phyloP scores from a whole-genome alignment of 768 basidiomycete genomes.

The Pulveroboletus sp. region DNA sequence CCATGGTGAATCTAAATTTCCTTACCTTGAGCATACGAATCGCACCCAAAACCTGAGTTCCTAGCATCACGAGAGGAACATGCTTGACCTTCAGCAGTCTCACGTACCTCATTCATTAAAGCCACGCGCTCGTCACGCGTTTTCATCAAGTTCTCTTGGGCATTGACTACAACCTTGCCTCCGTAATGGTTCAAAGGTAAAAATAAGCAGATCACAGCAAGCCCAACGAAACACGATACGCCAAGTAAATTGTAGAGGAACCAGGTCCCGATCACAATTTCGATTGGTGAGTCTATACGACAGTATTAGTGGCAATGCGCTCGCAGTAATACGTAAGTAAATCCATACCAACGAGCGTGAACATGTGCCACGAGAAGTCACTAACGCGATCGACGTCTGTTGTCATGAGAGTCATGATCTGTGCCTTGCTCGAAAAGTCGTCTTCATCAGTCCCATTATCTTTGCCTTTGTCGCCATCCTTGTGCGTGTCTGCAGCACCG shows the following conservation, averaged over 20 bases:
- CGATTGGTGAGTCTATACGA: constrained; percentile 65
- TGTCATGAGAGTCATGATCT: constrained; percentile 96
- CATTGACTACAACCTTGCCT: constrained; percentile 69
- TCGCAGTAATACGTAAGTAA: background rate
- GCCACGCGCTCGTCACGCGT: constrained; percentile 85
- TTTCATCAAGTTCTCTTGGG: constrained; percentile 88
- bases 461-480: constrained; percentile 16
- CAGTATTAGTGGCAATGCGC: background rate
- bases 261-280: constrained; percentile 66
- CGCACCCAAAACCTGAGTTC: constrained; percentile 62
- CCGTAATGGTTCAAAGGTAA: constrained; percentile 81
- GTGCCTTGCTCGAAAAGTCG: constrained; percentile 61
- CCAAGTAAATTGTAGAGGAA: constrained; percentile 80
- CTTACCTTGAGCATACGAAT: constrained; percentile 83
- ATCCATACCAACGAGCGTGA: constrained; percentile 61
- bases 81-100: background rate
- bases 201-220: constrained; percentile 68
- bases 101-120: constrained; percentile 77
- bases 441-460: constrained; percentile 36
- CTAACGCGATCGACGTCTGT: constrained; percentile 89
- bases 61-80: background rate
- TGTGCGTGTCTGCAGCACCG: constrained; percentile 24
- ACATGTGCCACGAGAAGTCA: constrained; percentile 78
- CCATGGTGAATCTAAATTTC: background rate
- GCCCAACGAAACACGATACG: constrained; percentile 71